phyloP scores from a whole-genome alignment of 2,329 filamentous ascomycete genomes.

The Ampelomyces quisqualis region DNA sequence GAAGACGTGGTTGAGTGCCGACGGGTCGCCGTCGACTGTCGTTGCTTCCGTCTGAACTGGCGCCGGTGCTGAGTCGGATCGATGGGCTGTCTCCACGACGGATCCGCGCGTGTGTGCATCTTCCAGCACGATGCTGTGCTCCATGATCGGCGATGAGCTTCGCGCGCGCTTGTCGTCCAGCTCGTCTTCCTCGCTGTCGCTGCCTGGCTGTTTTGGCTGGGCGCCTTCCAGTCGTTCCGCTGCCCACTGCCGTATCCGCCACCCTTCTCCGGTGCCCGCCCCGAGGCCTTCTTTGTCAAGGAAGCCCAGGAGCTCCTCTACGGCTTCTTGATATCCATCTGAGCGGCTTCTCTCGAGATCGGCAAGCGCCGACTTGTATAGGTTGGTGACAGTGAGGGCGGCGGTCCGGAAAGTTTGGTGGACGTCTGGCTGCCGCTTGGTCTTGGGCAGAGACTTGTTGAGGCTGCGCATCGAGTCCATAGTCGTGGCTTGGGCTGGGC shows the following conservation, averaged over 20 bases:
- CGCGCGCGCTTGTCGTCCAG: slow-evolving; percentile 61
- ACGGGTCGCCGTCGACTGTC: slow-evolving; percentile 28
- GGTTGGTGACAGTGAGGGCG: slow-evolving; percentile 89
- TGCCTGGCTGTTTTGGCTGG: slow-evolving; percentile 54
- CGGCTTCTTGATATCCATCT: slow-evolving; percentile 89
- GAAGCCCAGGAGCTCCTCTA: slow-evolving; percentile 85
- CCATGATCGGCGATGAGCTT: slow-evolving; percentile 60
- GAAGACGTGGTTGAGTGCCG: slow-evolving; percentile 52
- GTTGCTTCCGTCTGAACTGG: slow-evolving; percentile 46
- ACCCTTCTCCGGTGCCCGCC: slow-evolving; percentile 74
- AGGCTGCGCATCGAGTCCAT: slow-evolving; percentile 48
- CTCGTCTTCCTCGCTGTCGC: slow-evolving; percentile 69
- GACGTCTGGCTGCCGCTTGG: slow-evolving; percentile 53
- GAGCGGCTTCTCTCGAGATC: slow-evolving; percentile 73
- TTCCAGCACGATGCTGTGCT: slow-evolving; percentile 51
- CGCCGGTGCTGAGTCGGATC: slow-evolving; percentile 37
- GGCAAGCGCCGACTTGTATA: slow-evolving; percentile 87
- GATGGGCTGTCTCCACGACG: slow-evolving; percentile 17
- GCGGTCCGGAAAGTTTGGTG: slow-evolving; percentile 90
- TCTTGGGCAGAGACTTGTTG: slow-evolving; percentile 44
- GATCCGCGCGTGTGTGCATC: slow-evolving; percentile 37
- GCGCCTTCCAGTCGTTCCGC: slow-evolving; percentile 68
- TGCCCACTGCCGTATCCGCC: slow-evolving; percentile 65
- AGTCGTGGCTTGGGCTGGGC: slow-evolving; percentile 1
- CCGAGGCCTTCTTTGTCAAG: slow-evolving; percentile 81